Conservation (phyloP, 2,329 filamentous ascomycete genomes). For the Shiraia sp. region DNA sequence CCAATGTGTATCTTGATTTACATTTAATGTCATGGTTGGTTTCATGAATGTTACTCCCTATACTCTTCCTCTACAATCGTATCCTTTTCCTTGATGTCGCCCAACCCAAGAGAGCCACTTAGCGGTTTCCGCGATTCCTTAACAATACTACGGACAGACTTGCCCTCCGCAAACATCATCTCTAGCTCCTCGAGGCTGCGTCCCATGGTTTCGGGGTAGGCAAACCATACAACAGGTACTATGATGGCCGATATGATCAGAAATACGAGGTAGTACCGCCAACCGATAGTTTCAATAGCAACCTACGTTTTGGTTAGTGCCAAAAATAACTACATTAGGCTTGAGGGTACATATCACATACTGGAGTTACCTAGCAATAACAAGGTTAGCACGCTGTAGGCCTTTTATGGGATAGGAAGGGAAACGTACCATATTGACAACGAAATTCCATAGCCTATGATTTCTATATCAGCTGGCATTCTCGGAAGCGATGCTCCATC, state of each 20-base stretch:
- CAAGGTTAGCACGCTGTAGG: too few relatives aligned
- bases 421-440: slow-evolving; percentile 35
- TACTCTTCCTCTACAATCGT: slow-evolving; percentile 13
- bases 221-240: slow-evolving; percentile 50
- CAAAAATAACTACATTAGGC: slow-evolving; percentile 35
- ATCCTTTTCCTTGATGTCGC: slow-evolving; percentile 15
- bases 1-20: too few relatives aligned
- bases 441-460: slow-evolving; percentile 54
- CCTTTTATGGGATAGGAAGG: too few relatives aligned
- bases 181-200: slow-evolving; percentile 52
- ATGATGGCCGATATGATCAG: slow-evolving; percentile 53
- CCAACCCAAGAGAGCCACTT: slow-evolving; percentile 7
- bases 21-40: too few relatives aligned
- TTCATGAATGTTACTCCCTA: background rate
- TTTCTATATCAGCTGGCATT: slow-evolving; percentile 20
- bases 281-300: slow-evolving; percentile 56
- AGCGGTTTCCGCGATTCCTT: slow-evolving; percentile 23
- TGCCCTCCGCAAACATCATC: slow-evolving; percentile 48
- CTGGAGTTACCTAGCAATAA: too few relatives aligned
- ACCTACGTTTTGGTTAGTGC: slow-evolving; percentile 25
- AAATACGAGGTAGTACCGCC: slow-evolving; percentile 57
- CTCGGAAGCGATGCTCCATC: background rate
- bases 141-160: slow-evolving; percentile 30
- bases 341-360: slow-evolving; percentile 53
- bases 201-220: slow-evolving; percentile 56